Evolutionary conservation across 2,329 filamentous ascomycete genomes (phyloP), one percentile per base, ranked within the genome.

Genomic region (Neopestalotiopsis sp.): DNA sequence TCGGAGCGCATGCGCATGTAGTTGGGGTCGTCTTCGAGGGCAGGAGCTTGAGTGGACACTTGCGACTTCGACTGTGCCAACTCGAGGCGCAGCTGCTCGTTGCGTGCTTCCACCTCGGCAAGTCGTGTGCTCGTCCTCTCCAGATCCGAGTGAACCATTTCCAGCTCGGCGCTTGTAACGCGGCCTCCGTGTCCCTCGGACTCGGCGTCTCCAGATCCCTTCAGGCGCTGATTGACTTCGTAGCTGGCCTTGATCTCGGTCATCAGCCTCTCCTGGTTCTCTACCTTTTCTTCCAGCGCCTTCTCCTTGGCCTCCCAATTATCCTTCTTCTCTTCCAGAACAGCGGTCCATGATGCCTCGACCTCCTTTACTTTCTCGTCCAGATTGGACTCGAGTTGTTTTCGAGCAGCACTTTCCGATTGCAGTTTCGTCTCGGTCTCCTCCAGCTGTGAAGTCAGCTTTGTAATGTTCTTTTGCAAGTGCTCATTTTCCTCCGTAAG

Each of bases 161-260:
- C 96, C 70, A 99, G 86, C 81, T 99, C 96, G 13, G 95, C 96
- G 75, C 90, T 94, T 4, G 93, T 92, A 65, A 96, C 92, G 68
- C 91, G 89, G 40, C 87, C 89, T 32, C 87, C 86, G 34, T 85
- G 85, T 20, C 77, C 81, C 32, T 88, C 87, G 20, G 84, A 82
- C 24, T 92, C 90, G 10, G 83, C 83, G 66, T 89, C 88, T 42
- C 92, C 91, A 14, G 90, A 89, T 73, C 91, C 91, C 65, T 91
- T 95, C 65, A 99, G 85, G 65, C 96, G 89, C 79, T 98, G 95
- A 61, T 94, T 96, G 67, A 99, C 96, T 81, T 99, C 96, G 78
- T 98, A 98, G 82, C 91, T 98, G 32, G 96, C 96, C 82, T 98
- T 98, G 78, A 98, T 90, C 80, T 99, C 97, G 77, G 93, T 97